Evolutionary conservation across 495 filamentous ascomycete genomes (phyloP), one percentile per base, ranked within the genome.

Genomic region (Evansstolkia leycettana): DNA sequence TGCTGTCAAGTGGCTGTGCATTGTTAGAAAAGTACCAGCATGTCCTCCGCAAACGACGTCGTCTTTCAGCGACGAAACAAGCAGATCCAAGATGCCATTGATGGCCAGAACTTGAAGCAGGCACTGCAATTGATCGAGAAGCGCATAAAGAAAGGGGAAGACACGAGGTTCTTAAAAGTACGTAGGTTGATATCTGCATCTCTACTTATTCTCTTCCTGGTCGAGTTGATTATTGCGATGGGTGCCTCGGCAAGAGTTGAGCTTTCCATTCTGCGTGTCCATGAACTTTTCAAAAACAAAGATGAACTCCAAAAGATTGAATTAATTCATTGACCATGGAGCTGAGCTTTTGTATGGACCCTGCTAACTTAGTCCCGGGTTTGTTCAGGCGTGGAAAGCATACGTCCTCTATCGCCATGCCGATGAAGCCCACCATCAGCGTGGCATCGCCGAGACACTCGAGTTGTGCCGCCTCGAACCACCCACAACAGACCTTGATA

Each of bases 41-140:
- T 65, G 43, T 53, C 60, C 18, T 47, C 50, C 43, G 12, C 39
- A 18, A 58, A 58, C 47, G 60, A 65, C 31, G 48, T 58, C 38
- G 62, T 64, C 18, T 61, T 64, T 36, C 57, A 71, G 27, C 68
- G 72, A 40, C 70, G 70, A 47, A 70, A 76, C 42, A 67, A 75
- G 38, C 62, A 68, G 40, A 60, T 78, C 33, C 60, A 69, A 46
- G 74, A 75, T 56, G 65, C 71, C 17, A 64, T 78, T 54, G 68
- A 76, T 40, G 54, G 52, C 23, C 62, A 64, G 39, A 66, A 73
- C 46, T 56, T 67, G 48, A 75, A 75, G 50, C 70, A 73, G 46
- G 74, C 74, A 12, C 43, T 76, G 31, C 69, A 73, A 48, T 55
- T 76, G 12, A 70, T 70, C 37, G 70, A 76, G 36, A 75, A 73